These are phyloP conservation scores for Rhypophila decipiens DNA, from an alignment of 495 filamentous ascomycete genomes.

Conservation along the genomic window DNA sequence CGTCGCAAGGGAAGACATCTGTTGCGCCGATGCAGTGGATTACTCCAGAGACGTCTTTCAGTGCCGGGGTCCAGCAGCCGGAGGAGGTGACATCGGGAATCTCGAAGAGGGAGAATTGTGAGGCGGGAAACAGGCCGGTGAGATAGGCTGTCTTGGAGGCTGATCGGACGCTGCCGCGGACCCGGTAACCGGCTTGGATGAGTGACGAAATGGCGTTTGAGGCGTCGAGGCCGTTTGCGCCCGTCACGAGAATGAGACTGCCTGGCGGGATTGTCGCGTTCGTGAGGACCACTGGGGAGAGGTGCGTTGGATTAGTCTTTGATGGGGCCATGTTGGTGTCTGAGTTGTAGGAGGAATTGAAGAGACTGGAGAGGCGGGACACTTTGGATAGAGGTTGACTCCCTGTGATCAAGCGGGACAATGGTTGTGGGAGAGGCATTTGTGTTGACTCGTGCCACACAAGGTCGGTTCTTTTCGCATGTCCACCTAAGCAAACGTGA, in stretches of 20 bases:
- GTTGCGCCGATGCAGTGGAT: conserved; percentile 21
- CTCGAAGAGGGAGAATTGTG: conserved; percentile 22
- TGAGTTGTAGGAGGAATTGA: no score
- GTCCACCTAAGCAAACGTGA: no score
- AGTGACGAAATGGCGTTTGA: conserved; percentile 45
- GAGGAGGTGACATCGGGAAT: conserved; percentile 19
- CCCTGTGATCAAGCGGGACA: no score
- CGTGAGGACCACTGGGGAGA: conserved; percentile 9
- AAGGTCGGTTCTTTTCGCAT: no score
- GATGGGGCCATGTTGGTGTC: no score
- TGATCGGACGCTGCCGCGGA: conserved; percentile 46
- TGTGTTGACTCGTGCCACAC: no score
- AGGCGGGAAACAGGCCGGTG: conserved; percentile 11
- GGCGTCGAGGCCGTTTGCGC: conserved; percentile 51
- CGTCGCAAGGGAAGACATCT: conserved; percentile 11
- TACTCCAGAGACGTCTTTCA: conserved; percentile 20
- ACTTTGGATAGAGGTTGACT: no score
- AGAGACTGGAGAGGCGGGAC: no score
- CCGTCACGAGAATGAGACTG: conserved; percentile 44
- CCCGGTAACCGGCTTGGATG: conserved; percentile 42
- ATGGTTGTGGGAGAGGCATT: no score
- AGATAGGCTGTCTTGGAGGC: conserved; percentile 11
- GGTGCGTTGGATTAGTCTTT: no score
- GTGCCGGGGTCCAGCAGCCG: conserved; percentile 10
- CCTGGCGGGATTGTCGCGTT: conserved; percentile 11